A percentile compares a stretch with the other conserved stretches of the same genome.
phyloP scores from a whole-genome alignment of 1,139 yeast species.

The Keqinozyma sinolaborantium region DNA sequence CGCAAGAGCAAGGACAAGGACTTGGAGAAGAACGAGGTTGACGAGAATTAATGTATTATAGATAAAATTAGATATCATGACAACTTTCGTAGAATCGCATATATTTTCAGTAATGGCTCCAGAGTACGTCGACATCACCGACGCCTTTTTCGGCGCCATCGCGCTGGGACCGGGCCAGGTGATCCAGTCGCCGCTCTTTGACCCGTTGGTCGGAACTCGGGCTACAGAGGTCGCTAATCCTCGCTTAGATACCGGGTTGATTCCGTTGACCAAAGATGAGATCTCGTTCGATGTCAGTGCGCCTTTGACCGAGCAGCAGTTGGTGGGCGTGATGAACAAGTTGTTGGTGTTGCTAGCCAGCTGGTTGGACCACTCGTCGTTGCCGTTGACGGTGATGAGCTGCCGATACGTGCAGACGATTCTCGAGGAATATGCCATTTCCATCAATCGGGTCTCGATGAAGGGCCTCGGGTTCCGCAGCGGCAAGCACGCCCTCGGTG shows the following conservation, averaged over 20 bases:
- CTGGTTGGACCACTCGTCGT: slow-evolving; percentile 62
- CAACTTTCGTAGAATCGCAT: slow-evolving; percentile 1
- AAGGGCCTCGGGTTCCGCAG: not conserved
- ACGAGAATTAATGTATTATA: too few species aligned
- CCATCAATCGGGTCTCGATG: slow-evolving; percentile 3
- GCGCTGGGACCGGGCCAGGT: slow-evolving; percentile 33
- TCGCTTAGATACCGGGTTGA: slow-evolving; percentile 62
- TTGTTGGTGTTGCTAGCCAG: slow-evolving; percentile 44
- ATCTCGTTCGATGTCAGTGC: slow-evolving; percentile 29
- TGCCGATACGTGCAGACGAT: slow-evolving; percentile 60
- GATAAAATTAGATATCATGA: slow-evolving; percentile 8
- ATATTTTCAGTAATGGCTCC: not conserved
- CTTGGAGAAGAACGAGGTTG: slow-evolving; percentile 17
- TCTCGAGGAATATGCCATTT: slow-evolving; percentile 34
- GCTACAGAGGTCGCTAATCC: slow-evolving; percentile 64
- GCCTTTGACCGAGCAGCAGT: slow-evolving; percentile 30
- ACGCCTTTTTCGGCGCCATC: slow-evolving; percentile 29
- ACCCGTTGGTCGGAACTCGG: slow-evolving; percentile 69
- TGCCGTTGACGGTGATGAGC: slow-evolving; percentile 62
- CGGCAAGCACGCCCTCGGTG: slow-evolving; percentile 12
- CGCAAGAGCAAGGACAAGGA: slow-evolving; percentile 22
- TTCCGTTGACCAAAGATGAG: slow-evolving; percentile 40
- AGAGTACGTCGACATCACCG: slow-evolving; percentile 43
- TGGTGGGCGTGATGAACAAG: slow-evolving; percentile 45
- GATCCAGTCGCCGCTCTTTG: slow-evolving; percentile 50